These are phyloP conservation scores for Aspergillus sp. DNA, from an alignment of 2,329 filamentous ascomycete genomes.

Conservation along the genomic window DNA sequence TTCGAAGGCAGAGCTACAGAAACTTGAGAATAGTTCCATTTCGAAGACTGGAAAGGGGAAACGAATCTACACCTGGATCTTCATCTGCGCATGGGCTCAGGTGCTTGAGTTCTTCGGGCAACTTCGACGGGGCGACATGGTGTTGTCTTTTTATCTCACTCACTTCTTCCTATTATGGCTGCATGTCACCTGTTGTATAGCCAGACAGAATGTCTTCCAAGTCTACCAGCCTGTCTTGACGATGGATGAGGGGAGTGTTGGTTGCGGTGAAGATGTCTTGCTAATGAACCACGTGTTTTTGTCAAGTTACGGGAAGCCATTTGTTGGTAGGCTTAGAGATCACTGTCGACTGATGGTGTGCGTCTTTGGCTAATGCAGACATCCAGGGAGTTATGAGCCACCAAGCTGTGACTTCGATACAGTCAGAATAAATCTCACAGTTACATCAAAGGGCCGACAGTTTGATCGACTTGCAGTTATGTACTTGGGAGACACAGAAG, in stretches of 20 bases:
- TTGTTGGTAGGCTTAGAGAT: conserved; percentile 51
- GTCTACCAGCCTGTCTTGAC: conserved; percentile 57
- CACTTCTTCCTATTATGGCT: background rate
- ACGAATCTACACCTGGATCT: too few species aligned
- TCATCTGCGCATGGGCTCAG: too few species aligned
- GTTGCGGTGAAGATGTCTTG: conserved; percentile 35
- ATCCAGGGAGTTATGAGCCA: conserved; percentile 56
- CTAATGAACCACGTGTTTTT: conserved; percentile 67
- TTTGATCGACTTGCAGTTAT: conserved; percentile 70
- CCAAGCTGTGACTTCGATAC: conserved; percentile 65
- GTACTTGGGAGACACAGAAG: conserved; percentile 68
- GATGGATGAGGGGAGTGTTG: conserved; percentile 33
- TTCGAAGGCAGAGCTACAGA: too few species aligned
- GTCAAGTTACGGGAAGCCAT: conserved; percentile 66
- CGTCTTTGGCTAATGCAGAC: background rate
- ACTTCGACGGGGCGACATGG: too few species aligned
- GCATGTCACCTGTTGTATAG: background rate
- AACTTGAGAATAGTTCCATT: too few species aligned
- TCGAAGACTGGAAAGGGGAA: too few species aligned
- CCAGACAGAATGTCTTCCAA: conserved; percentile 54
- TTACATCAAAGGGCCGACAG: conserved; percentile 63
- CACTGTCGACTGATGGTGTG: too few species aligned
- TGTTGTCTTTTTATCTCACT: too few species aligned
- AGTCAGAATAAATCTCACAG: conserved; percentile 69
- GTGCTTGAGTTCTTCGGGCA: too few species aligned